phyloP scores from a whole-genome alignment of 2,329 filamentous ascomycete species.

The Amylocarpus encephaloides region DNA sequence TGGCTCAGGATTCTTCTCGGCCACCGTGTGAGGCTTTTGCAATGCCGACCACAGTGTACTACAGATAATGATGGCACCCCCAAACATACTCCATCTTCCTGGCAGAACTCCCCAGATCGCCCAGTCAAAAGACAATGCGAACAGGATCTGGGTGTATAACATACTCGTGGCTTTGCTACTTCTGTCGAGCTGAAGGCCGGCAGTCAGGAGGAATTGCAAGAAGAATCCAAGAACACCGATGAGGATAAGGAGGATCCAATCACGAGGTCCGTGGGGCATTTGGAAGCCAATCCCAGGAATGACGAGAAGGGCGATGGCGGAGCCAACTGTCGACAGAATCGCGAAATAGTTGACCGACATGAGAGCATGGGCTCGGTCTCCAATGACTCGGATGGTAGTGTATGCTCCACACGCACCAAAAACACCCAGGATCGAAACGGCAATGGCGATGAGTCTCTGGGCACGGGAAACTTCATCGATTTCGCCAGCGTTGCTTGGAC shows the following conservation, averaged over 20 bases:
- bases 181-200: slow-evolving; percentile 51
- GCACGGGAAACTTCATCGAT: slow-evolving; percentile 20
- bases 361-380: slow-evolving; percentile 72
- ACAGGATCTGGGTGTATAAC: slow-evolving; percentile 65
- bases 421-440: slow-evolving; percentile 68
- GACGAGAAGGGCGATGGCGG: slow-evolving; percentile 41
- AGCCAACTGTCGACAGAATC: slow-evolving; percentile 61
- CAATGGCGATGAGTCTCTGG: slow-evolving; percentile 54
- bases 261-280: slow-evolving; percentile 35
- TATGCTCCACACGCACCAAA: slow-evolving; percentile 69
- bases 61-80: slow-evolving; percentile 26
- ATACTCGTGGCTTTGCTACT: slow-evolving; percentile 46
- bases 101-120: slow-evolving; percentile 29
- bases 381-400: slow-evolving; percentile 72
- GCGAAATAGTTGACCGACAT: slow-evolving; percentile 84
- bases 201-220: slow-evolving; percentile 81
- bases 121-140: slow-evolving; percentile 40
- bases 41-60: slow-evolving; percentile 30
- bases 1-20: not conserved
- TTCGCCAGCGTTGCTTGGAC: slow-evolving; percentile 3
- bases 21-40: slow-evolving; percentile 13
- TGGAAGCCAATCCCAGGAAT: slow-evolving; percentile 42
- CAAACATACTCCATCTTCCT: slow-evolving; percentile 25
- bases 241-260: slow-evolving; percentile 61
- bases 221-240: slow-evolving; percentile 70